Percentiles rank a stretch among this genome's conserved stretches.
Conservation (phyloP, 2,329 filamentous ascomycete genomes). For the Apiospora hydei region DNA sequence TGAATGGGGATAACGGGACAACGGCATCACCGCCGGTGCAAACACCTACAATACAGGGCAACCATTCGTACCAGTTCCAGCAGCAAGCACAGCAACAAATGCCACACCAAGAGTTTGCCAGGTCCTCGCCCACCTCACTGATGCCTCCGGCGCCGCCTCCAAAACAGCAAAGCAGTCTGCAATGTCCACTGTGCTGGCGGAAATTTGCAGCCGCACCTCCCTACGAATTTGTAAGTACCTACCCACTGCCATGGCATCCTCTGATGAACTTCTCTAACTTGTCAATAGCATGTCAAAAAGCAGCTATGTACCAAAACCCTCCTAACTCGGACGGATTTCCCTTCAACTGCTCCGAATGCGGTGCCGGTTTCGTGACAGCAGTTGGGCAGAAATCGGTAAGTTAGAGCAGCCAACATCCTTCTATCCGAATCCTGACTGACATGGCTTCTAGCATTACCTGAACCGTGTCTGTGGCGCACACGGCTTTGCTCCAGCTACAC, state of each 20-base stretch:
- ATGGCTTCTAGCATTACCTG: constrained; percentile 44
- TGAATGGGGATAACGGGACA: neutral
- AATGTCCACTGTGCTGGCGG: constrained; percentile 41
- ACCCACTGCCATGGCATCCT: neutral
- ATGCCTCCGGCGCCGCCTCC: constrained; percentile 6
- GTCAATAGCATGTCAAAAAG: constrained; percentile 45
- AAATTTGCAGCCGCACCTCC: constrained; percentile 34
- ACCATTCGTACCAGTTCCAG: neutral
- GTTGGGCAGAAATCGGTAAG: constrained; percentile 52
- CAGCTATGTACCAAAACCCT: constrained; percentile 42
- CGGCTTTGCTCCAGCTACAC: constrained; percentile 35
- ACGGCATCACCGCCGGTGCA: constrained; percentile 24
- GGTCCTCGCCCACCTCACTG: neutral
- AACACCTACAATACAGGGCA: neutral
- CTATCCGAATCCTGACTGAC: neutral
- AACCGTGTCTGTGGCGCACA: constrained; percentile 56
- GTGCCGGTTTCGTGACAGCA: constrained; percentile 51
- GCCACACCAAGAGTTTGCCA: neutral
- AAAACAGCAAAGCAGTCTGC: constrained; percentile 30
- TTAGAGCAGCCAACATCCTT: neutral
- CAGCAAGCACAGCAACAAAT: neutral
- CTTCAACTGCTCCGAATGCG: constrained; percentile 55
- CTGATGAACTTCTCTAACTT: constrained; percentile 24
- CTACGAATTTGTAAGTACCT: constrained; percentile 40
- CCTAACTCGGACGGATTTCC: constrained; percentile 38